phyloP scores from a whole-genome alignment of 768 basidiomycete genomes.

The Tricholoma bakamatsutake region DNA sequence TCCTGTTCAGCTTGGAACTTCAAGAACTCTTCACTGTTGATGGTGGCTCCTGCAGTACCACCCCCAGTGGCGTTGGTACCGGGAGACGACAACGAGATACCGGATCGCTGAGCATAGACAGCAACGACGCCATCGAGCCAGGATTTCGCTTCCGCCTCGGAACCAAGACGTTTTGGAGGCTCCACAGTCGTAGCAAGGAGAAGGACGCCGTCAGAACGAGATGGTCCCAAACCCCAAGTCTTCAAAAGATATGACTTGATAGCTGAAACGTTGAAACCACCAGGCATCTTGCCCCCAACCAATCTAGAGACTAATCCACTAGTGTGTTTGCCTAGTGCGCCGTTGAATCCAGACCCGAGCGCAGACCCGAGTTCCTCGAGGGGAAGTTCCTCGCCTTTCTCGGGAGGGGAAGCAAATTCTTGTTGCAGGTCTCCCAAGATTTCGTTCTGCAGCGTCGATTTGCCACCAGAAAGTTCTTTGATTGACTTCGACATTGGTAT shows the following conservation, averaged over 20 bases:
- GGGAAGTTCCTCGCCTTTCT: constrained; percentile 97
- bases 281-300: constrained; percentile 96
- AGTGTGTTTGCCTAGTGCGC: constrained; percentile 91
- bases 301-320: constrained; percentile 86
- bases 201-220: constrained; percentile 85
- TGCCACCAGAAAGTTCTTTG: constrained; percentile 97
- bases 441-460: constrained; percentile 98
- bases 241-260: constrained; percentile 88
- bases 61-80: constrained; percentile 58
- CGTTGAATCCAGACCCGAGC: constrained; percentile 73
- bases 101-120: constrained; percentile 82
- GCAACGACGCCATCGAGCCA: constrained; percentile 88
- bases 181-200: constrained; percentile 90
- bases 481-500: constrained; percentile 89
- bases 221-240: constrained; percentile 91
- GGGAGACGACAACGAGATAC: constrained; percentile 74
- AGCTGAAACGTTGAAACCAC: constrained; percentile 92
- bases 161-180: constrained; percentile 87
- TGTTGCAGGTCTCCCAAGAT: constrained; percentile 95
- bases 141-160: constrained; percentile 87
- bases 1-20: constrained; percentile 95
- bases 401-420: constrained; percentile 92
- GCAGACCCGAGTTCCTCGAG: constrained; percentile 93
- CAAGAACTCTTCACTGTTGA: constrained; percentile 97
- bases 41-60: constrained; percentile 72